Evolutionary conservation across 805 yeast species (phyloP), one percentile per base, ranked within the genome.

Genomic region (Nakazawaea ishiwadae): DNA sequence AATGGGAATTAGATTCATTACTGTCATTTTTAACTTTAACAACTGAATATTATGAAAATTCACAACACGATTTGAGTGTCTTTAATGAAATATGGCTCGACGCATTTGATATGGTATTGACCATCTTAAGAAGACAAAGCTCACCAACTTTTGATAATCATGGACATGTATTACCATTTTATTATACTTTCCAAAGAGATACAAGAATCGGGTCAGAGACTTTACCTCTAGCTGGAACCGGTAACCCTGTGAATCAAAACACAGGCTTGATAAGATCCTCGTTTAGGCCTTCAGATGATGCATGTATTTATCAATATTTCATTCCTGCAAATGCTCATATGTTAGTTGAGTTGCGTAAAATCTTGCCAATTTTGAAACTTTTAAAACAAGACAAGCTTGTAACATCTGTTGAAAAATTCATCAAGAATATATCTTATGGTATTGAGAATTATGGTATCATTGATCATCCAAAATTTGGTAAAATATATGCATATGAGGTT

Each of bases 271-370:
- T 86, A n/a, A 67, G 95, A 37, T 81, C 90, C 4, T 90, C 95
- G 0, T 87, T 87, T 56, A 65, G 96, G 50, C 96, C 96, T 7
- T 81, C 91, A 15, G 96, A 87, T 58, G 96, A 87, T 60, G 87
- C 95, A 1, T 77, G 88, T 31, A 75, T 80, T n/a, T 73, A 72
- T 46, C 95, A 85, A 58, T 78, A 81, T 44, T 84, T 88, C 56
- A 75, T 89, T 33, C 96, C 96, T 1, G 96, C 88, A 2, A 88
- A 88, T 55, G 87, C 89, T 1, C 89, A 83, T 49, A 63, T 84
- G 67, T 59, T 77, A 21, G 78, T 77, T 1, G 93, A 87, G 54
- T 63, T 87, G 26, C 54, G 52, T n/a, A 66, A 63, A 18, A 50
- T 66, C 3, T 51, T 62, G 3, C 51, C 56, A 5, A 43, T 54